phyloP scores from a whole-genome alignment of 75 land plant species.

The Selaginella tamariscina region DNA sequence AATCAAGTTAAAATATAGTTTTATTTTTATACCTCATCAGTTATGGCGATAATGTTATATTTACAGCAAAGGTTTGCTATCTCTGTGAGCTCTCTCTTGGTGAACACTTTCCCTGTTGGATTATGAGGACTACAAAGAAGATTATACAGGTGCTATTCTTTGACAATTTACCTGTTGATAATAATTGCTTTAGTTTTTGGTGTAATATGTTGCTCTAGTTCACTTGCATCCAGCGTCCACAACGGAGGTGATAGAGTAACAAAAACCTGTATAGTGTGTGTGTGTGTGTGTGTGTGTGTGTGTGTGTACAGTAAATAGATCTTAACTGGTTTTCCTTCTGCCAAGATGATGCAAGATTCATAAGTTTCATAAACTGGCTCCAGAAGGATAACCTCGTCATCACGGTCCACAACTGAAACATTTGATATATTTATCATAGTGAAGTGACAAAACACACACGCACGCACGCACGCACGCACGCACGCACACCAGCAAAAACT shows the following conservation, averaged over 20 bases:
- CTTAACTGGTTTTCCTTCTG: slow-evolving; percentile 78
- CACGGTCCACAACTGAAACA: slow-evolving; percentile 60
- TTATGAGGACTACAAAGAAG: slow-evolving; percentile 66
- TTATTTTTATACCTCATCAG: slow-evolving; percentile 67
- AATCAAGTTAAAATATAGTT: neutral
- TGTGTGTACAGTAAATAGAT: no score
- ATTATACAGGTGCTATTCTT: neutral
- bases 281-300: no score
- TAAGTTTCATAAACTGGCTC: no score
- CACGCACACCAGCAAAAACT: slow-evolving; percentile 51
- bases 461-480: no score
- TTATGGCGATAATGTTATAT: slow-evolving; percentile 68
- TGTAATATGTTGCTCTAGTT: slow-evolving; percentile 40
- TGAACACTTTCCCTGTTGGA: slow-evolving; percentile 90
- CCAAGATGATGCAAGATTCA: slow-evolving; percentile 52
- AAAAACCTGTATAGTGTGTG: no score
- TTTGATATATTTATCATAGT: no score
- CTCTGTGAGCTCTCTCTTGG: slow-evolving; percentile 42
- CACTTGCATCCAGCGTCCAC: slow-evolving; percentile 55
- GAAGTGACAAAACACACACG: no score
- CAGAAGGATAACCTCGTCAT: slow-evolving; percentile 75
- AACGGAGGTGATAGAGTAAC: slow-evolving; percentile 64
- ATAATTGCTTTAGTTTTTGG: slow-evolving; percentile 63
- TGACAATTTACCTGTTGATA: slow-evolving; percentile 72
- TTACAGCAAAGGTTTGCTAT: slow-evolving; percentile 64